Conservation (phyloP, 352 stramenopile genomes). For the Globisporangium abappressorium region DNA sequence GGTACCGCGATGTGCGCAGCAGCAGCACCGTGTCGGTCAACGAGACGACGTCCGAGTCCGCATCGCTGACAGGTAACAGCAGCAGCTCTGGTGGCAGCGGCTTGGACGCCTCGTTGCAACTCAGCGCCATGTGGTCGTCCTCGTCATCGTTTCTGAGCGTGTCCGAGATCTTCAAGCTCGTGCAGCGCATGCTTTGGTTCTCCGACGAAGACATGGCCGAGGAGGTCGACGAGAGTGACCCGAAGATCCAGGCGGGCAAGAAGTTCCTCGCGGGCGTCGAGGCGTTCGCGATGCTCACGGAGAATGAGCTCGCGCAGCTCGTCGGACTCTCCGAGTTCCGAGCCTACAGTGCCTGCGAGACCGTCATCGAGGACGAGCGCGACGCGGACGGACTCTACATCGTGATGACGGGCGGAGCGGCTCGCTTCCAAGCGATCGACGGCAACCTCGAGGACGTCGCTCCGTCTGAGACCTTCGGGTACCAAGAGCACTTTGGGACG, state of each 20-base stretch:
- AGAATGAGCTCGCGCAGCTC: conserved; percentile 55
- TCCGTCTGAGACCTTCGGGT: conserved; percentile 32
- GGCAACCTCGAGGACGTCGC: conserved; percentile 21
- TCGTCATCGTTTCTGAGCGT: conserved; percentile 20
- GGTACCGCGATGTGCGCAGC: conserved; percentile 10
- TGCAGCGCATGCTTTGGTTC: conserved; percentile 42
- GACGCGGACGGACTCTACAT: conserved; percentile 56
- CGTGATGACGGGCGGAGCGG: conserved; percentile 36
- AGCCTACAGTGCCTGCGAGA: conserved; percentile 32
- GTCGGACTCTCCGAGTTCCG: conserved; percentile 42
- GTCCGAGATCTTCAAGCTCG: conserved; percentile 29
- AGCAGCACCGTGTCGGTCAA: conserved; percentile 14
- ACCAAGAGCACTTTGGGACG: conserved; percentile 59
- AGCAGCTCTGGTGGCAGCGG: background rate
- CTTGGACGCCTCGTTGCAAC: conserved; percentile 11
- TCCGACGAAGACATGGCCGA: conserved; percentile 50
- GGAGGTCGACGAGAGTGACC: conserved; percentile 48
- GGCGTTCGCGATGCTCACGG: conserved; percentile 51
- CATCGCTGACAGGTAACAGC: conserved; percentile 15
- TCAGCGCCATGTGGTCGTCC: conserved; percentile 24
- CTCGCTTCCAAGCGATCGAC: conserved; percentile 24
- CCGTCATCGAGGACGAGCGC: conserved; percentile 45
- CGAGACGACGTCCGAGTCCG: conserved; percentile 14
- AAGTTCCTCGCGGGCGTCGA: conserved; percentile 55
- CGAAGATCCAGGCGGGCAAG: conserved; percentile 48